Conservation (phyloP, 2,329 filamentous ascomycete species). For the Ceratocystis smalleyi region DNA sequence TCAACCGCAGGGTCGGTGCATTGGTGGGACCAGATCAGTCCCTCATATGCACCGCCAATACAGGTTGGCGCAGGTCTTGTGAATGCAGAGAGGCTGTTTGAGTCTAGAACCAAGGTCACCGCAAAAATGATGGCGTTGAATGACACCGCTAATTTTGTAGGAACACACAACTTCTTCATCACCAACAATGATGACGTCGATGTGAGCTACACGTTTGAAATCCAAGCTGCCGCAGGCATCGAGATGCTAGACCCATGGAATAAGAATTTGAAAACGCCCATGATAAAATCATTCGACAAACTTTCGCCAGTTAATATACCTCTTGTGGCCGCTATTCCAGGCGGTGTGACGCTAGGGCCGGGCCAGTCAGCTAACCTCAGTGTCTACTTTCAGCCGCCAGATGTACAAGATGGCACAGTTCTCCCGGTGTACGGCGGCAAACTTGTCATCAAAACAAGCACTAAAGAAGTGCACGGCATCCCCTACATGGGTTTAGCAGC, state of each 20-base stretch:
- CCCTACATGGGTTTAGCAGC: slow-evolving; percentile 24
- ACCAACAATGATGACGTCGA: slow-evolving; percentile 30
- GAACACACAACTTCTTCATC: slow-evolving; percentile 26
- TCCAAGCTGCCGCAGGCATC: slow-evolving; percentile 23
- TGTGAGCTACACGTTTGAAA: slow-evolving; percentile 28
- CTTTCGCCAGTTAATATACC: slow-evolving; percentile 7
- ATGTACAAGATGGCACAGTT: slow-evolving; percentile 20
- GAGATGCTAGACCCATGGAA: slow-evolving; percentile 11
- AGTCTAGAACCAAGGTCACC: slow-evolving; percentile 26
- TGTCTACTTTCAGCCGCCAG: slow-evolving; percentile 22
- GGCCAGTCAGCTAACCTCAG: slow-evolving; percentile 11
- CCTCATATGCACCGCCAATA: slow-evolving; percentile 13
- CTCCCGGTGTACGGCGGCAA: slow-evolving; percentile 33
- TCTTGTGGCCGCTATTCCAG: neutral
- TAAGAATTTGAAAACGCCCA: slow-evolving; percentile 2
- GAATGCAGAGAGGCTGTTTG: slow-evolving; percentile 31
- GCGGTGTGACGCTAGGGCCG: neutral
- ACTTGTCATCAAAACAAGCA: slow-evolving; percentile 27
- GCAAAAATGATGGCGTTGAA: slow-evolving; percentile 33
- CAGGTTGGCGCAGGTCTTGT: slow-evolving; percentile 34
- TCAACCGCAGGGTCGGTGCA: slow-evolving; percentile 1
- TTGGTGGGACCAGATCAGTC: slow-evolving; percentile 20
- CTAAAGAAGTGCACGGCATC: slow-evolving; percentile 28
- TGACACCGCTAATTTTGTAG: slow-evolving; percentile 31
- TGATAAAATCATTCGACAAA: slow-evolving; percentile 13